Percentiles rank a stretch among this genome's conserved stretches.
Conservation (phyloP, 441 rosid genomes). For the Syzygium syzygioides region DNA sequence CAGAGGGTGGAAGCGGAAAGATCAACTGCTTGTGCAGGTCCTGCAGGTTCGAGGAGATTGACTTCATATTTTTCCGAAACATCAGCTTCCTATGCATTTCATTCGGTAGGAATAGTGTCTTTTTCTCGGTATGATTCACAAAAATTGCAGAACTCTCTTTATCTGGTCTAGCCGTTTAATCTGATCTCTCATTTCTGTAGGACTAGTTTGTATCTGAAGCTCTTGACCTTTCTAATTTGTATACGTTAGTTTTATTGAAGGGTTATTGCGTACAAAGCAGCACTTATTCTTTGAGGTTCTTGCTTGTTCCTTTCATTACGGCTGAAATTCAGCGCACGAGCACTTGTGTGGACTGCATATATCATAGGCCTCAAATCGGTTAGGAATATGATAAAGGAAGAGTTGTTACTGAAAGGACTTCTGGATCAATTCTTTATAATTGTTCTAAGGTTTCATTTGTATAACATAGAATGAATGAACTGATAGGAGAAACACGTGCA, state of each 20-base stretch:
- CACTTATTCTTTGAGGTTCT: not conserved
- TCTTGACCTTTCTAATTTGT: not conserved
- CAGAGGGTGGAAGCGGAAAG: not conserved
- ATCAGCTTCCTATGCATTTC: not conserved
- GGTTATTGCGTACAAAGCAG: not conserved
- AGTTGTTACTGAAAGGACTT: not conserved
- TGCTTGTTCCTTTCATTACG: not conserved
- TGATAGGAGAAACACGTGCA: not conserved
- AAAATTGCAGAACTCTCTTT: not conserved
- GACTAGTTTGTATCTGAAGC: not conserved
- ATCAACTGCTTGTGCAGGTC: not conserved
- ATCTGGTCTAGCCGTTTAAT: not conserved
- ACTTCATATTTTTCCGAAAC: not conserved
- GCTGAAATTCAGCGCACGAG: not conserved
- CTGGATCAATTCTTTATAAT: not conserved
- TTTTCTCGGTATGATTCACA: not conserved
- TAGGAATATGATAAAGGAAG: not conserved
- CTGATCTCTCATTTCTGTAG: not conserved
- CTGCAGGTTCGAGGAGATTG: not conserved
- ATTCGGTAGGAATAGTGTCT: not conserved
- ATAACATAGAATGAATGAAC: not conserved
- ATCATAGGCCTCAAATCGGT: not conserved
- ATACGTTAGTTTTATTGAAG: not conserved
- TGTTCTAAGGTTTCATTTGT: not conserved
- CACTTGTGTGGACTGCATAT: not conserved